A percentile compares a stretch with the other conserved stretches of the same genome.
Evolutionary conservation across 2,329 filamentous ascomycete species (phyloP).

Genomic region (Lasiodiplodia sp.): DNA sequence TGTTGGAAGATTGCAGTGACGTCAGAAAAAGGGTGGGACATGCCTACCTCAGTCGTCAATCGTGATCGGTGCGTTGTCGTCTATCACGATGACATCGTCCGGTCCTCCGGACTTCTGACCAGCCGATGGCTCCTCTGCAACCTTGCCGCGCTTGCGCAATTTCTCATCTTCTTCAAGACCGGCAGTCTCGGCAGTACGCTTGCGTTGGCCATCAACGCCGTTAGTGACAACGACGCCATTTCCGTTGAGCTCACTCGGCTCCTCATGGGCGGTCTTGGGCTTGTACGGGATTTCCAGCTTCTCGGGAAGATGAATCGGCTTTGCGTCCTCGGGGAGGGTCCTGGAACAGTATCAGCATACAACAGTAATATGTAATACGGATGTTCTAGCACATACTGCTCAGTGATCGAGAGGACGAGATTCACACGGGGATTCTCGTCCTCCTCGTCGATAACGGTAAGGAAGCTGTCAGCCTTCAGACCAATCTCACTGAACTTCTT

Average conservation of each 20-base stretch:
- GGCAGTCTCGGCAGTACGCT: slow-evolving; percentile 55
- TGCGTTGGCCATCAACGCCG: slow-evolving; percentile 49
- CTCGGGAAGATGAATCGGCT: slow-evolving; percentile 61
- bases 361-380: no score
- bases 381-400: slow-evolving; percentile 58
- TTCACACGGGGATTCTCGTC: slow-evolving; percentile 82
- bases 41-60: slow-evolving; percentile 39
- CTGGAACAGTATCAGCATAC: slow-evolving; percentile 30
- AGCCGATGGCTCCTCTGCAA: slow-evolving; percentile 39
- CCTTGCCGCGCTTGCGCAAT: slow-evolving; percentile 50
- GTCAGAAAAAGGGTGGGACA: slow-evolving; percentile 9
- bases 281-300: slow-evolving; percentile 57
- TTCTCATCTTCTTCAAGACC: slow-evolving; percentile 47
- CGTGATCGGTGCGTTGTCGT: slow-evolving; percentile 47
- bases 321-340: slow-evolving; percentile 50
- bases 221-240: slow-evolving; percentile 38
- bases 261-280: slow-evolving; percentile 44
- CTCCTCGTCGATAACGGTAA: slow-evolving; percentile 85
- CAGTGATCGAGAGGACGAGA: slow-evolving; percentile 73
- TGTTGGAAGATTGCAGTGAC: not conserved
- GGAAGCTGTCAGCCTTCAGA: slow-evolving; percentile 74
- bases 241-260: slow-evolving; percentile 38
- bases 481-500: slow-evolving; percentile 83
- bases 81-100: slow-evolving; percentile 43
- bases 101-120: slow-evolving; percentile 39